Conservation (phyloP, 257 asterid genomes). For the Gentiana macrophylla region DNA sequence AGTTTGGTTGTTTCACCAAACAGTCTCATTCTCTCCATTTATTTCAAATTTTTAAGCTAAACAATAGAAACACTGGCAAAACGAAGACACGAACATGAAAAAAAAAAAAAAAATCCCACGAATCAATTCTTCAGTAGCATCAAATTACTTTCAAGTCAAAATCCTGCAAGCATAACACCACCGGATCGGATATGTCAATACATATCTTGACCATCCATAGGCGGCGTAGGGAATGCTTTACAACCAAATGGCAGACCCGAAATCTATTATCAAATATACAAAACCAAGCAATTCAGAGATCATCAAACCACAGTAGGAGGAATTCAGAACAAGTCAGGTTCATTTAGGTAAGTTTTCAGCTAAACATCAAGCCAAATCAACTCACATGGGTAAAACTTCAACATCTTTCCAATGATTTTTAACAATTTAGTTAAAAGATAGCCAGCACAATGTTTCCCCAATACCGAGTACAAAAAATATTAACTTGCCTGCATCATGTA, state of each 20-base stretch:
- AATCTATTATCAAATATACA: neutral
- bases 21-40: too few species aligned
- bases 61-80: neutral
- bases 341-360: too few species aligned
- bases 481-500: conserved; percentile 96
- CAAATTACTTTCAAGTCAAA: too few species aligned
- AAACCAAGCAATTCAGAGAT: neutral
- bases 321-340: too few species aligned
- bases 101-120: neutral
- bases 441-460: too few species aligned
- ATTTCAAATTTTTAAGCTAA: neutral
- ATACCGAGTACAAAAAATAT: conserved; percentile 4
- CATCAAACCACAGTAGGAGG: neutral
- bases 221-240: neutral
- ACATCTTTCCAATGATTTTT: neutral
- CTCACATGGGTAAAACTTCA: too few species aligned
- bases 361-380: too few species aligned
- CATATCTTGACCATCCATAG: neutral
- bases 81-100: neutral
- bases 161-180: neutral
- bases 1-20: too few species aligned
- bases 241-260: neutral
- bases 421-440: neutral
- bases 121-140: neutral
- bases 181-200: neutral